Evolutionary conservation across 1,139 yeast species (phyloP).

Genomic region (Candida sojae): DNA sequence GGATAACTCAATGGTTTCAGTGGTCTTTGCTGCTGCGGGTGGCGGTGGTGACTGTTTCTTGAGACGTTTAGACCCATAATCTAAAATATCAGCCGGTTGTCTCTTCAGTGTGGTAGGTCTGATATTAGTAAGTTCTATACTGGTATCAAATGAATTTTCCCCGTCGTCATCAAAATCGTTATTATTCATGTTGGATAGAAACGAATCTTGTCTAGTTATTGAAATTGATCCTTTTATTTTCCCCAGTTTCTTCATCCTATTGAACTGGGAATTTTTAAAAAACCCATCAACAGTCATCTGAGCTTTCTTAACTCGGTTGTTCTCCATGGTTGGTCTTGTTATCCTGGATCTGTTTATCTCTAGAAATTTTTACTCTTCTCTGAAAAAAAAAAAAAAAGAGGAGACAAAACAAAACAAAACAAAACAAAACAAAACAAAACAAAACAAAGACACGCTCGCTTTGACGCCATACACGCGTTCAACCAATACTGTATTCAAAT

Average conservation of each 20-base stretch:
- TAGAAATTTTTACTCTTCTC: no score
- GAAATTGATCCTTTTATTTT: not conserved
- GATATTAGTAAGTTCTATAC: conserved; percentile 29
- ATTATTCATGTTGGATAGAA: not conserved
- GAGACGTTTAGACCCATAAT: not conserved
- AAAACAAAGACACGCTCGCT: no score
- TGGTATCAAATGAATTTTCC: conserved; percentile 33
- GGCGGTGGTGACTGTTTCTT: not conserved
- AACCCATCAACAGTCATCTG: not conserved
- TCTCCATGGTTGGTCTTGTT: not conserved
- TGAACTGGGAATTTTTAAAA: not conserved
- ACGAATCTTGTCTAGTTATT: not conserved
- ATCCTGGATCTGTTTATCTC: no score
- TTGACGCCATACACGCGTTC: no score
- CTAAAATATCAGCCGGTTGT: not conserved
- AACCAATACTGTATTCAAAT: no score
- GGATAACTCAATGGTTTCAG: not conserved
- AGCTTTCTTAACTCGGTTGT: not conserved
- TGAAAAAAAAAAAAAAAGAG: no score
- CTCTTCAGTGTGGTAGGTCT: conserved; percentile 5
- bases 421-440: no score
- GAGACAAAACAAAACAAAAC: no score
- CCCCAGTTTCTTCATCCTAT: not conserved
- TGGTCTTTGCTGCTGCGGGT: not conserved
- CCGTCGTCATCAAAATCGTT: conserved; percentile 30